Percentiles rank a stretch among this genome's conserved stretches.
phyloP scores from a whole-genome alignment of 2,329 filamentous ascomycete genomes.

The Myriosclerotinia duriaeana region DNA sequence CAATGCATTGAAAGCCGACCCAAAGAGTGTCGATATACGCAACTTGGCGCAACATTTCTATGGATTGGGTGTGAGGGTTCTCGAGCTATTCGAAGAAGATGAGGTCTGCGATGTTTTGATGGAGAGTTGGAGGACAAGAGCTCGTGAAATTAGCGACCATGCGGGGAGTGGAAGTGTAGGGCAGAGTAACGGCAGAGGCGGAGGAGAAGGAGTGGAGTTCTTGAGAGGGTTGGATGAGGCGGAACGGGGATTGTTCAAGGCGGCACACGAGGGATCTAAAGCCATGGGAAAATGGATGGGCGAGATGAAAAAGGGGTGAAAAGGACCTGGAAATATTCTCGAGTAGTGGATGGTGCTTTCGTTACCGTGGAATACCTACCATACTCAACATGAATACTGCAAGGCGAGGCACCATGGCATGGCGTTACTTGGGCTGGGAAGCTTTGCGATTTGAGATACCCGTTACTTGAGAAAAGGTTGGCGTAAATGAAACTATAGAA shows the following conservation, averaged over 20 bases:
- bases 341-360: background rate
- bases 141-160: constrained; percentile 81
- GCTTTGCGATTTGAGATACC: constrained; percentile 11
- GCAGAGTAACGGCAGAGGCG: constrained; percentile 66
- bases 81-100: constrained; percentile 90
- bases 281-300: constrained; percentile 67
- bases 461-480: background rate
- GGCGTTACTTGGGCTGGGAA: background rate
- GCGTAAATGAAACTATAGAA: background rate
- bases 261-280: constrained; percentile 72
- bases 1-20: constrained; percentile 87
- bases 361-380: background rate
- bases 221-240: constrained; percentile 85
- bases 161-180: constrained; percentile 80
- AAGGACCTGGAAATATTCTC: background rate
- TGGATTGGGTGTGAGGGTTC: constrained; percentile 76
- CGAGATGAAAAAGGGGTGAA: constrained; percentile 38
- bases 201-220: constrained; percentile 76
- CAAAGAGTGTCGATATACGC: constrained; percentile 79
- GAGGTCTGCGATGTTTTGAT: constrained; percentile 71
- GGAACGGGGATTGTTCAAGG: constrained; percentile 74
- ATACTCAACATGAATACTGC: background rate
- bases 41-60: constrained; percentile 87
- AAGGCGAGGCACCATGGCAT: background rate
- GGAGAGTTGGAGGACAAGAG: constrained; percentile 77